Evolutionary conservation across 1,284 basidiomycete species (phyloP), one percentile per base, ranked within the genome.

Genomic region (Heterobasidion occidentale): DNA sequence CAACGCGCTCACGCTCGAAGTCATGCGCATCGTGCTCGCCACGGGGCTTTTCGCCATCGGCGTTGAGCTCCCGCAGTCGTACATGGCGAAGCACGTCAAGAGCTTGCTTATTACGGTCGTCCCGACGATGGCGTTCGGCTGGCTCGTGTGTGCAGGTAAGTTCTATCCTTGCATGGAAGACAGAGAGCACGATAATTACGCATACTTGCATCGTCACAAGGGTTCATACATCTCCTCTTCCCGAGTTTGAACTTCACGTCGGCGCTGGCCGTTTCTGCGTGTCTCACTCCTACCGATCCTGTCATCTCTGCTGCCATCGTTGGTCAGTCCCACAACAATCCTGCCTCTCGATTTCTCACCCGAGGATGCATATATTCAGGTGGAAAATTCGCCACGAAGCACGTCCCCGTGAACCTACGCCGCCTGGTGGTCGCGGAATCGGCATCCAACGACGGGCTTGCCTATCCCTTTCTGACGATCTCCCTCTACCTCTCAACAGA

Each of bases 241-340:
- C 54, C 54, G n/a, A 70, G 70, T 0, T 73, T 94, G 51, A 76
- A 77, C 56, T 88, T 83, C 65, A 74, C 91, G 11, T 88, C 90
- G 0, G 81, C 84, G n/a, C 79, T 97, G 11, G 89, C 86, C 45
- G 85, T 98, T 55, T 88, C 94, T 2, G 92, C 95, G 0, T 94
- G 90, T 62, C 78, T 97, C 33, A 97, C 94, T 0, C 95, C 95
- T 0, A 98, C 94, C 2, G 95, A 98, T 72, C 95, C 95, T 0
- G 86, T 90, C 55, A 85, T 88, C 46, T 83, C 80, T 61, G 81
- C 81, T 14, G 76, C 80, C 2, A 83, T 84, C 42, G 76, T 88
- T 8, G 78, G 85, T 14, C 17, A 17, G 12, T 45, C 17, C 42
- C 7, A 17, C 7, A 14, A 17, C 17, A 14, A 14, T 17, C 7